These are phyloP conservation scores for Telfairia occidentalis DNA, from an alignment of 331 rosid genomes.

Conservation along the genomic window DNA sequence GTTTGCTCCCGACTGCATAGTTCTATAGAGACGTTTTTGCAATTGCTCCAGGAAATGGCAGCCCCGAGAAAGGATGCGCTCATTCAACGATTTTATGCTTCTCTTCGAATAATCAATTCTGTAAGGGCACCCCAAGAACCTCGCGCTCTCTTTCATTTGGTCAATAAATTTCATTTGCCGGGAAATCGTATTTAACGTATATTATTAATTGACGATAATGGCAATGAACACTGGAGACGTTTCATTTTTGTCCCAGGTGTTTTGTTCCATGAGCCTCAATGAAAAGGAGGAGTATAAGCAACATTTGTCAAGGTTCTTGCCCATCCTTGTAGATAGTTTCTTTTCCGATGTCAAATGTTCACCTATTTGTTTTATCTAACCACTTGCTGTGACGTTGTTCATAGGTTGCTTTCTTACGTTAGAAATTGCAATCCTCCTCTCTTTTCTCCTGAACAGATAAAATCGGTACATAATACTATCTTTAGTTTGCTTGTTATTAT, in stretches of 20 bases:
- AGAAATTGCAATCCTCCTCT: slow-evolving; percentile 33
- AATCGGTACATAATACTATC: slow-evolving; percentile 48
- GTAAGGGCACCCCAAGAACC: slow-evolving; percentile 34
- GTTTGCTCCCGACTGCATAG: slow-evolving; percentile 39
- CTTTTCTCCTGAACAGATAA: slow-evolving; percentile 41
- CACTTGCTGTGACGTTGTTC: slow-evolving; percentile 14
- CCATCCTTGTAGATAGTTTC: background rate
- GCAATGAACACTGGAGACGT: background rate
- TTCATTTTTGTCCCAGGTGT: slow-evolving; percentile 39
- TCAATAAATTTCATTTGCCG: background rate
- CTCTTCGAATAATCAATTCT: slow-evolving; percentile 39
- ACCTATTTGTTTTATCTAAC: background rate
- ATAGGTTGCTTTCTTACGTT: slow-evolving; percentile 53
- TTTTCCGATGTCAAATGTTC: background rate
- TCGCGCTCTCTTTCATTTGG: background rate
- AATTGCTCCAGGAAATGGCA: slow-evolving; percentile 26
- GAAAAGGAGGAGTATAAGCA: slow-evolving; percentile 42
- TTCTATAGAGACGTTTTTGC: slow-evolving; percentile 34
- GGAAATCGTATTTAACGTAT: background rate
- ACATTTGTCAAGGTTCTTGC: slow-evolving; percentile 39
- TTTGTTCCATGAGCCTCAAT: slow-evolving; percentile 36
- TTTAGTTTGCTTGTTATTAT: background rate
- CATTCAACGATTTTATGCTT: slow-evolving; percentile 28
- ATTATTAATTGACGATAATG: background rate
- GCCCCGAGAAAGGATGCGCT: slow-evolving; percentile 39